A percentile compares a stretch with the other conserved stretches of the same genome.
Evolutionary conservation across 2,329 filamentous ascomycete genomes (phyloP).

Genomic region (Rhynchosporium graminicola): DNA sequence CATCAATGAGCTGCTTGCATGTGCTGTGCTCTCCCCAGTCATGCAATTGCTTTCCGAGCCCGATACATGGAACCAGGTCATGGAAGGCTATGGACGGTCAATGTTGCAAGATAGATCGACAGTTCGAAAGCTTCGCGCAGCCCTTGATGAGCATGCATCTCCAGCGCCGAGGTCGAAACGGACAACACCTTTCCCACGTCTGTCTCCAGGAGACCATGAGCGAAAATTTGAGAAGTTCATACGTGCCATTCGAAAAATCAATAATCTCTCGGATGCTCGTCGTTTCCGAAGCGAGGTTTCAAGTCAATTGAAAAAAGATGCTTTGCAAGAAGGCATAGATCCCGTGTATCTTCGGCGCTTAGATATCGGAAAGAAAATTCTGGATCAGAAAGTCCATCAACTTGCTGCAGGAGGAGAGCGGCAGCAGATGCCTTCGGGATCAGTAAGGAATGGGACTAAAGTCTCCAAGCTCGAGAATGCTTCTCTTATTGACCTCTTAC

Average conservation of each 20-base stretch:
- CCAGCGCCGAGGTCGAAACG: slow-evolving; percentile 68
- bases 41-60: slow-evolving; percentile 82
- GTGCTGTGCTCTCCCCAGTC: slow-evolving; percentile 83
- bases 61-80: slow-evolving; percentile 95
- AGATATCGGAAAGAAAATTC: slow-evolving; percentile 85
- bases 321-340: slow-evolving; percentile 75
- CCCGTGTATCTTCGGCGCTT: slow-evolving; percentile 83
- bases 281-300: slow-evolving; percentile 89
- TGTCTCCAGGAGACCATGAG: slow-evolving; percentile 83
- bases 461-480: slow-evolving; percentile 72
- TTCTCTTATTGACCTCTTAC: slow-evolving; percentile 80
- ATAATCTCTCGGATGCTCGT: slow-evolving; percentile 88
- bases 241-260: slow-evolving; percentile 81
- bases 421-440: slow-evolving; percentile 30
- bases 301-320: slow-evolving; percentile 87
- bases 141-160: slow-evolving; percentile 89
- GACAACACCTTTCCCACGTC: slow-evolving; percentile 71
- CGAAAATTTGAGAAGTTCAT: slow-evolving; percentile 94
- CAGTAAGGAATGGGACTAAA: slow-evolving; percentile 34
- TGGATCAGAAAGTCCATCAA: slow-evolving; percentile 86
- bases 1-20: slow-evolving; percentile 87
- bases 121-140: slow-evolving; percentile 86
- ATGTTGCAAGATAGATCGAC: slow-evolving; percentile 95
- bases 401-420: slow-evolving; percentile 64
- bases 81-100: slow-evolving; percentile 84